phyloP scores from a whole-genome alignment of 257 asterid species.

The Solanum sitiens region DNA sequence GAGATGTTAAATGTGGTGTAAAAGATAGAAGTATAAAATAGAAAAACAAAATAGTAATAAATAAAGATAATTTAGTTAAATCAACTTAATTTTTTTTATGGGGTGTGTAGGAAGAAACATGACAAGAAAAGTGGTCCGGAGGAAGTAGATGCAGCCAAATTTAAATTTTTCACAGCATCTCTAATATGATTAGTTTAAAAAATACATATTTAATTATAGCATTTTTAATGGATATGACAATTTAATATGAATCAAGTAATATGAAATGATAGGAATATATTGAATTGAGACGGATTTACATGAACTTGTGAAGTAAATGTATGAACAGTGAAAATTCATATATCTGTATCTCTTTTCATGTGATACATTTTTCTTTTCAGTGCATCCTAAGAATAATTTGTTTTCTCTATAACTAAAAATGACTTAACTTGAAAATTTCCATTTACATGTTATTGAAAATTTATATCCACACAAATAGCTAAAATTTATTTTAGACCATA shows the following conservation, averaged over 20 bases:
- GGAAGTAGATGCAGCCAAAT: not conserved
- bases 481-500: not conserved
- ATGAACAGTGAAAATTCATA: not conserved
- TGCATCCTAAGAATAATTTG: not conserved
- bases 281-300: not conserved
- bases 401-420: not conserved
- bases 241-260: not conserved
- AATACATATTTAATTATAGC: not conserved
- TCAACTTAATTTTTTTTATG: too few relatives aligned
- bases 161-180: not conserved
- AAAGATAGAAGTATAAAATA: not conserved
- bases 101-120: not conserved
- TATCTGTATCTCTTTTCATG: not conserved
- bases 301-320: too few relatives aligned
- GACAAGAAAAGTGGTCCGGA: not conserved
- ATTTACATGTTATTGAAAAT: too few relatives aligned
- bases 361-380: not conserved
- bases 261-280: not conserved
- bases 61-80: too few relatives aligned
- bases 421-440: not conserved
- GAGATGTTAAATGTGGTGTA: not conserved
- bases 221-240: not conserved
- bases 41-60: too few relatives aligned
- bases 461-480: not conserved
- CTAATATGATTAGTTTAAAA: not conserved